These are phyloP conservation scores for Pyrenochaeta sp. DNA, from an alignment of 2,329 filamentous ascomycete species.

Conservation along the genomic window DNA sequence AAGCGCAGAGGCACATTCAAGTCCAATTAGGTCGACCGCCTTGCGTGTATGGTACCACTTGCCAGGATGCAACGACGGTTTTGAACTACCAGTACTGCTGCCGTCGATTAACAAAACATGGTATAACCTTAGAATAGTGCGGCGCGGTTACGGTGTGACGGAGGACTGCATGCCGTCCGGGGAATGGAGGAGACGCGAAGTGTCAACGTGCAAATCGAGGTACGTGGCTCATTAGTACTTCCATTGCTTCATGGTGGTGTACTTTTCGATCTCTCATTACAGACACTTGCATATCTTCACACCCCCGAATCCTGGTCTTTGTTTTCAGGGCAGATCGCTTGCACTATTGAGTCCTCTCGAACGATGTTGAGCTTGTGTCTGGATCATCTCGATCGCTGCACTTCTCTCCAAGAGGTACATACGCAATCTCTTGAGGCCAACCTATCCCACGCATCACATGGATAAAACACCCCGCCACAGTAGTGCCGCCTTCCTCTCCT, in stretches of 20 bases:
- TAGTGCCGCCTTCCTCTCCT: slow-evolving; percentile 20
- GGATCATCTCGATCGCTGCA: not conserved
- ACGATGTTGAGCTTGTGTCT: not conserved
- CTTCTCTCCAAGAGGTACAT: slow-evolving; percentile 1
- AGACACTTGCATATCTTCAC: not conserved
- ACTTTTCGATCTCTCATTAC: not conserved
- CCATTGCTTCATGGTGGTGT: not conserved
- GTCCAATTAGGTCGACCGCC: slow-evolving; percentile 5
- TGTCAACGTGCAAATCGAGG: slow-evolving; percentile 18
- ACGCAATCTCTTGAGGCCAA: slow-evolving; percentile 7
- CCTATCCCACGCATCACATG: slow-evolving; percentile 13
- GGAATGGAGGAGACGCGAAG: slow-evolving; percentile 35
- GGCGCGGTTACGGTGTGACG: slow-evolving; percentile 25
- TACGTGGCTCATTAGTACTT: slow-evolving; percentile 15
- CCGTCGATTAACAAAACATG: slow-evolving; percentile 22
- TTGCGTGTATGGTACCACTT: slow-evolving; percentile 8
- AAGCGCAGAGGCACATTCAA: slow-evolving; percentile 1
- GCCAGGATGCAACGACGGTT: slow-evolving; percentile 14
- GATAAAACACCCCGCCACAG: slow-evolving; percentile 18
- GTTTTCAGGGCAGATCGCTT: not conserved
- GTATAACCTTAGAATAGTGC: slow-evolving; percentile 21
- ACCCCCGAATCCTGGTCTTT: not conserved
- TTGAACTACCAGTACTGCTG: slow-evolving; percentile 11
- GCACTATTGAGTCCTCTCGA: not conserved
- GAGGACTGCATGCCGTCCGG: slow-evolving; percentile 24